These are phyloP conservation scores for Pichia rugopelliculosa DNA, from an alignment of 805 yeast genomes.

Conservation along the genomic window DNA sequence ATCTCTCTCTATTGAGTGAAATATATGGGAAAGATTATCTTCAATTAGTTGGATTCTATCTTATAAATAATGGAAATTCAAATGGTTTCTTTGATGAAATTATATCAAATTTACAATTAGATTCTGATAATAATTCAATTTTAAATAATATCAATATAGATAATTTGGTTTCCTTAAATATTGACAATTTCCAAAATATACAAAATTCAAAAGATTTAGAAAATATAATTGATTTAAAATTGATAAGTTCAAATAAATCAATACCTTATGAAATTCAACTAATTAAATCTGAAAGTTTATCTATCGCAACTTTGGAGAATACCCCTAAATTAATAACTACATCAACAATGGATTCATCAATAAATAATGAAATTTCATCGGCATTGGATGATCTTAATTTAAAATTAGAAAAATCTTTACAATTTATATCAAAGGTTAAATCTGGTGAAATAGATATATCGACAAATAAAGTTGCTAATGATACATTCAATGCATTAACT, in stretches of 20 bases:
- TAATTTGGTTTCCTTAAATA: neutral
- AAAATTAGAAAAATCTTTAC: slow-evolving; percentile 8
- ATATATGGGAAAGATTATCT: slow-evolving; percentile 18
- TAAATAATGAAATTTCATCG: neutral
- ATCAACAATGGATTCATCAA: neutral
- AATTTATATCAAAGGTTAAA: slow-evolving; percentile 11
- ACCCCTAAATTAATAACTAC: neutral
- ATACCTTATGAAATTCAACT: neutral
- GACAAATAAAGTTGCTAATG: neutral
- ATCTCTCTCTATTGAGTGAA: slow-evolving; percentile 16
- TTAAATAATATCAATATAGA: neutral
- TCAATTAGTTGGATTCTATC: slow-evolving; percentile 21
- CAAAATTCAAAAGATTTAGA: neutral
- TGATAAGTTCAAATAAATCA: neutral
- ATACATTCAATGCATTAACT: slow-evolving; percentile 11
- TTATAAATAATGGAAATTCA: neutral
- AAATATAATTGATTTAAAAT: neutral
- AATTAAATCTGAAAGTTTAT: neutral
- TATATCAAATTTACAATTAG: neutral
- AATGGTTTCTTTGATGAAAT: neutral
- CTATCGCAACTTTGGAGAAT: neutral
- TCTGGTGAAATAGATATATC: slow-evolving; percentile 2
- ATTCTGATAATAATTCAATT: neutral
- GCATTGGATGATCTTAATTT: slow-evolving; percentile 3
- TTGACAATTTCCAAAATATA: neutral